Conservation (phyloP, 2,329 filamentous ascomycete genomes). For the Aspergillus hortae region DNA sequence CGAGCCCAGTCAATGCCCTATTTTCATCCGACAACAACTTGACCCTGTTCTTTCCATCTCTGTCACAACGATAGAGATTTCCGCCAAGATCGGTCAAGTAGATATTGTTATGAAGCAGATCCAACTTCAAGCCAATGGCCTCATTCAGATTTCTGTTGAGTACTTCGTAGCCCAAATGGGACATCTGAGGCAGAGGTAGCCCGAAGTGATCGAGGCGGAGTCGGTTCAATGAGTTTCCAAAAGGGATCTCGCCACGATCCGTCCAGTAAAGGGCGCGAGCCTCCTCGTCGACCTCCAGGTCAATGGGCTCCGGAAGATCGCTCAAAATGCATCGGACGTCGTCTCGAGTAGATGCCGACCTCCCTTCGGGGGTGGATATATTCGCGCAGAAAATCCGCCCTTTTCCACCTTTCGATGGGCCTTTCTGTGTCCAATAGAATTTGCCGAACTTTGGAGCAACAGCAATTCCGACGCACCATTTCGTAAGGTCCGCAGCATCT, state of each 20-base stretch:
- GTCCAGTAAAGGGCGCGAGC: slow-evolving; percentile 55
- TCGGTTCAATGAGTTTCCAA: slow-evolving; percentile 53
- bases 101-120: slow-evolving; percentile 15
- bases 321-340: slow-evolving; percentile 46
- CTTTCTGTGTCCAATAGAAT: slow-evolving; percentile 62
- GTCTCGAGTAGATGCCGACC: slow-evolving; percentile 31
- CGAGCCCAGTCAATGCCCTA: slow-evolving; percentile 19
- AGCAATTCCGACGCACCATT: slow-evolving; percentile 57
- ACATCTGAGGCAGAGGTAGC: slow-evolving; percentile 24
- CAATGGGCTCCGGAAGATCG: slow-evolving; percentile 54
- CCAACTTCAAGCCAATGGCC: slow-evolving; percentile 45
- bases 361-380: slow-evolving; percentile 37
- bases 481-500: slow-evolving; percentile 22
- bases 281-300: slow-evolving; percentile 53
- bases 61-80: slow-evolving; percentile 21
- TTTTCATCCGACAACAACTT: slow-evolving; percentile 12
- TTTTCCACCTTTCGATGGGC: slow-evolving; percentile 47
- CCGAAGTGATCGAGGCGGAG: slow-evolving; percentile 18
- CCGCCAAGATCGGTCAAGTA: slow-evolving; percentile 29
- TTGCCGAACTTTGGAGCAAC: slow-evolving; percentile 42
- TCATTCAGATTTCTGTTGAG: slow-evolving; percentile 41
- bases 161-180: slow-evolving; percentile 17
- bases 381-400: slow-evolving; percentile 54
- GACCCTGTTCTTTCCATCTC: slow-evolving; percentile 17
- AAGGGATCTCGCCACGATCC: slow-evolving; percentile 56